Evolutionary conservation across 2,329 filamentous ascomycete species (phyloP).

Genomic region (Helotiales sp.): DNA sequence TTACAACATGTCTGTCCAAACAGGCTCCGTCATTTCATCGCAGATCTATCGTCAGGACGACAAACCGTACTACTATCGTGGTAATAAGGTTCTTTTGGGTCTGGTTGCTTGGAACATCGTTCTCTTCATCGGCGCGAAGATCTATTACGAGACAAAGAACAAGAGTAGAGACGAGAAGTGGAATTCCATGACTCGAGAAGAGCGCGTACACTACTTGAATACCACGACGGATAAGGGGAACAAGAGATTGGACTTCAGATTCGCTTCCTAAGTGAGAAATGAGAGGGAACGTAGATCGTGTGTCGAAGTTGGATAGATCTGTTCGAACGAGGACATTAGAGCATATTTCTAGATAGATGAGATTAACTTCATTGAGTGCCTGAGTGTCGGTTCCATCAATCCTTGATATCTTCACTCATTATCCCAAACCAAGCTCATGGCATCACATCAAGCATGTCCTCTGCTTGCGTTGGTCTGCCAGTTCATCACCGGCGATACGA

Average conservation of each 20-base stretch:
- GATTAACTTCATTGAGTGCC: too few relatives aligned
- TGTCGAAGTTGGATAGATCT: too few relatives aligned
- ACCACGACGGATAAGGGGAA: constrained; percentile 23
- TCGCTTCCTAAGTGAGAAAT: too few relatives aligned
- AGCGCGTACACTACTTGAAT: constrained; percentile 20
- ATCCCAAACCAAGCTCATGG: too few relatives aligned
- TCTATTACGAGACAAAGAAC: constrained; percentile 46
- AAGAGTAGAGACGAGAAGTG: constrained; percentile 40
- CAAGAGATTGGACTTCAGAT: constrained; percentile 34
- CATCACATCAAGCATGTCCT: too few relatives aligned
- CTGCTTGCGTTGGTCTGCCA: too few relatives aligned
- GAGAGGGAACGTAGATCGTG: too few relatives aligned
- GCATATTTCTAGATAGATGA: too few relatives aligned
- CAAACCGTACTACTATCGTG: constrained; percentile 49
- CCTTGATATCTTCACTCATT: too few relatives aligned
- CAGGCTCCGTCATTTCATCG: constrained; percentile 30
- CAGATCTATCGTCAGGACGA: constrained; percentile 50
- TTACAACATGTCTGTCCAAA: constrained; percentile 6
- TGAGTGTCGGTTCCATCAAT: too few relatives aligned
- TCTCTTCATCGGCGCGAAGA: constrained; percentile 40
- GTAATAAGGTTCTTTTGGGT: constrained; percentile 53
- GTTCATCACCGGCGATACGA: too few relatives aligned
- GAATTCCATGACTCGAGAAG: constrained; percentile 43
- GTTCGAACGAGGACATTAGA: too few relatives aligned
- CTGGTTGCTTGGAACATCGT: constrained; percentile 48